Evolutionary conservation across 768 basidiomycete species (phyloP).

Genomic region (Auricularia auricula-judae): DNA sequence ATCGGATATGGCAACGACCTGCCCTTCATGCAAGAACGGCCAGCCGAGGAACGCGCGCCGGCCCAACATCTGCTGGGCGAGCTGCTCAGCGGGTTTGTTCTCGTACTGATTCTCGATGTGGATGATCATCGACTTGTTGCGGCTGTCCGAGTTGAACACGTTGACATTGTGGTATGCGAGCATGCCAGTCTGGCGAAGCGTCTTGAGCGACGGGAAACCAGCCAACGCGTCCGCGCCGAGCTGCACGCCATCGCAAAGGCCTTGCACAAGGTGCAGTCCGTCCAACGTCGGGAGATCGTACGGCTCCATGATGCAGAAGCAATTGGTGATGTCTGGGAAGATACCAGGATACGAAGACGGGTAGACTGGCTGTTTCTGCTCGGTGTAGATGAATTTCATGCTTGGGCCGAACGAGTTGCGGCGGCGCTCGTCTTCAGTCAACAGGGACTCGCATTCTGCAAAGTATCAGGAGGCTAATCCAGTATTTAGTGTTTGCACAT

Average conservation of each 20-base stretch:
- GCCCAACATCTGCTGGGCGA: conserved; percentile 68
- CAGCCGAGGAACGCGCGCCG: conserved; percentile 72
- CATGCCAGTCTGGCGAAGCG: conserved; percentile 64
- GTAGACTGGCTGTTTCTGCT: conserved; percentile 53
- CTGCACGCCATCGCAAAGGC: conserved; percentile 79
- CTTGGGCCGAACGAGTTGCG: conserved; percentile 76
- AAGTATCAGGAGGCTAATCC: background rate
- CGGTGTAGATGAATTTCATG: conserved; percentile 64
- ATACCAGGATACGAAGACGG: conserved; percentile 91
- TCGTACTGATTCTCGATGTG: conserved; percentile 72
- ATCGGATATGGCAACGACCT: conserved; percentile 81
- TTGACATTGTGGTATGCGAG: conserved; percentile 86
- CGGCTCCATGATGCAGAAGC: conserved; percentile 66
- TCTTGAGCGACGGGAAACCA: conserved; percentile 93
- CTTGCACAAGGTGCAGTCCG: conserved; percentile 76
- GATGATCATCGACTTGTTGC: conserved; percentile 90
- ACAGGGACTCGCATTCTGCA: conserved; percentile 63
- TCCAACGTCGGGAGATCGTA: conserved; percentile 82
- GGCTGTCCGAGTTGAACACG: conserved; percentile 81
- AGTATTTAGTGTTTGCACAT: conserved; percentile 17
- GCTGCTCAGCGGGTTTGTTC: conserved; percentile 49
- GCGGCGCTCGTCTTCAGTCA: conserved; percentile 61
- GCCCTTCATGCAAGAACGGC: conserved; percentile 92
- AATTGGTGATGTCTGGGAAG: conserved; percentile 80
- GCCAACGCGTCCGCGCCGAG: conserved; percentile 80